Evolutionary conservation across 2,329 filamentous ascomycete species (phyloP).

Genomic region (Ascomycota sp.): DNA sequence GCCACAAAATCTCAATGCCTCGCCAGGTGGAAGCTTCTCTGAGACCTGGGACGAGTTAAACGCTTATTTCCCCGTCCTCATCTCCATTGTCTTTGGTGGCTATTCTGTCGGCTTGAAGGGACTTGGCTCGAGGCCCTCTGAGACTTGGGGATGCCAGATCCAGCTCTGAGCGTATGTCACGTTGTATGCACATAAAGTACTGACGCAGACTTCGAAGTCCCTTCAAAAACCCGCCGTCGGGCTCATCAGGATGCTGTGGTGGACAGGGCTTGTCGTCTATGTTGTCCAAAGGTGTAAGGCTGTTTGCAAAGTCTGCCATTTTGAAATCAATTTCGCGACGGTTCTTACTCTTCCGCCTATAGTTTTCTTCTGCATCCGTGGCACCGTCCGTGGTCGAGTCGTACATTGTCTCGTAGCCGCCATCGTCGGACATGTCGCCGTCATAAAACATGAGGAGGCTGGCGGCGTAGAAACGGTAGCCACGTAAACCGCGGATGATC

Average conservation of each 20-base stretch:
- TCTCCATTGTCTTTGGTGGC: constrained; percentile 11
- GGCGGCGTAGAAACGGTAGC: constrained; percentile 89
- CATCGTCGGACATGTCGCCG: constrained; percentile 40
- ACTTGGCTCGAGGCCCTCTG: constrained; percentile 3
- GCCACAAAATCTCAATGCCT: too few species aligned
- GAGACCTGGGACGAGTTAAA: too few species aligned
- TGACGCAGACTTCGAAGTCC: constrained; percentile 58
- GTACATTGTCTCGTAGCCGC: constrained; percentile 27
- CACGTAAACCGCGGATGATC: constrained; percentile 59
- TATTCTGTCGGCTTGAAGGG: too few species aligned
- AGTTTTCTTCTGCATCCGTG: constrained; percentile 35
- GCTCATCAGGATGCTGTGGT: constrained; percentile 56
- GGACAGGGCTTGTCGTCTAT: constrained; percentile 48
- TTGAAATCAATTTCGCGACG: constrained; percentile 66
- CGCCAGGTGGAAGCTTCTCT: too few species aligned
- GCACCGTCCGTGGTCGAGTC: constrained; percentile 38
- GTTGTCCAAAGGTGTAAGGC: constrained; percentile 70
- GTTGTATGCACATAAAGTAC: constrained; percentile 77
- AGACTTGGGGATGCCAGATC: constrained; percentile 19
- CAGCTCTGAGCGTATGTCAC: constrained; percentile 42
- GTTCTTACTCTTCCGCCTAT: constrained; percentile 25
- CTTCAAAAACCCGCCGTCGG: constrained; percentile 77
- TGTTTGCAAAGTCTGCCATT: constrained; percentile 97
- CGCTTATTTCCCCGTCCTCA: constrained; percentile 3
- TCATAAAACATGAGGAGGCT: constrained; percentile 94